These are phyloP conservation scores for Colletotrichum destructivum DNA, from an alignment of 2,329 filamentous ascomycete genomes.

Conservation along the genomic window DNA sequence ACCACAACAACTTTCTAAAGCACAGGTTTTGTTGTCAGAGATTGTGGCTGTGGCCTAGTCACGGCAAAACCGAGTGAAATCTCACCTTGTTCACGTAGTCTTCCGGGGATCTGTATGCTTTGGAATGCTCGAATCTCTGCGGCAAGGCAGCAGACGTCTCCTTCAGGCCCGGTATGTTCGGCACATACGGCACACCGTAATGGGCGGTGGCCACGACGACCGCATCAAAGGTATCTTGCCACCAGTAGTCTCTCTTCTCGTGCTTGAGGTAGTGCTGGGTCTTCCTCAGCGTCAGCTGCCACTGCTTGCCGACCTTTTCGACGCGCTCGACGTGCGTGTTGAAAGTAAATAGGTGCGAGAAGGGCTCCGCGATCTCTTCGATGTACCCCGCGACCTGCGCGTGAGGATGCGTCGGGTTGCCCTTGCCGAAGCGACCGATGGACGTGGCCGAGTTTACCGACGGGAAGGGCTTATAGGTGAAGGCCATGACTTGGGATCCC, in stretches of 20 bases:
- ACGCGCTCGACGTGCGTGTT: conserved; percentile 72
- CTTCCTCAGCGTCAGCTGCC: conserved; percentile 64
- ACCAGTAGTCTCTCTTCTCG: conserved; percentile 56
- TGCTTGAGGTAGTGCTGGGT: conserved; percentile 56
- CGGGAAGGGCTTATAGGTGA: conserved; percentile 66
- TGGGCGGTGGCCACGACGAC: conserved; percentile 59
- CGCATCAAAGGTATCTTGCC: conserved; percentile 58
- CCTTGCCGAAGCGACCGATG: conserved; percentile 60
- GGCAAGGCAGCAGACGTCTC: conserved; percentile 56
- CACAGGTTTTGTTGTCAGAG: neutral
- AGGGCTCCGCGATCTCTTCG: conserved; percentile 66
- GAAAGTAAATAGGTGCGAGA: conserved; percentile 61
- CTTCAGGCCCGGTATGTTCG: conserved; percentile 56
- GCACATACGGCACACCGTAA: conserved; percentile 57
- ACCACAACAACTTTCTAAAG: conserved; percentile 67
- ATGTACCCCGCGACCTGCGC: conserved; percentile 57
- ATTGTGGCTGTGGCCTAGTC: conserved; percentile 31
- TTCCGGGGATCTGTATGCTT: conserved; percentile 53
- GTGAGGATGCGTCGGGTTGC: conserved; percentile 67
- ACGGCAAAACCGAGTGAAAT: too few relatives aligned
- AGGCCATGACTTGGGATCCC: conserved; percentile 68
- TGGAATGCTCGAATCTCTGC: conserved; percentile 56
- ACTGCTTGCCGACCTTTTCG: conserved; percentile 60
- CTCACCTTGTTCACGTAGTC: conserved; percentile 43
- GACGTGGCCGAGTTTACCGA: conserved; percentile 52